phyloP scores from a whole-genome alignment of 495 filamentous ascomycete species.

The Penicillium steckii region DNA sequence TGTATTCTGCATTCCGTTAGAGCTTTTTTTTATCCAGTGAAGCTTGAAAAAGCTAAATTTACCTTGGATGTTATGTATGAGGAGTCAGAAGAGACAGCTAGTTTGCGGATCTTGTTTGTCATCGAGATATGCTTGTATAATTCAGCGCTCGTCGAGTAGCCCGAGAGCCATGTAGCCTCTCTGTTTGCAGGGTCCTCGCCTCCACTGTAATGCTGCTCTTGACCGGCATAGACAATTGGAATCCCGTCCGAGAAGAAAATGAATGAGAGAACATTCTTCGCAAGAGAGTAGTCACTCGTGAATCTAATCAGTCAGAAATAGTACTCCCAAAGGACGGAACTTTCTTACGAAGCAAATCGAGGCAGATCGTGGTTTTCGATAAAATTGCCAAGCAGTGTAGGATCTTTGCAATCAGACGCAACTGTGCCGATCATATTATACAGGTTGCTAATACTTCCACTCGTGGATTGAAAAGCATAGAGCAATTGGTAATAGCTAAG shows the following conservation, averaged over 20 bases:
- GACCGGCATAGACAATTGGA: constrained; percentile 66
- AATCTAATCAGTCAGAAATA: constrained; percentile 30
- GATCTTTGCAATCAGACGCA: constrained; percentile 54
- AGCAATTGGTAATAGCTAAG: constrained; percentile 55
- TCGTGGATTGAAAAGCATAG: constrained; percentile 58
- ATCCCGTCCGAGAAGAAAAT: constrained; percentile 68
- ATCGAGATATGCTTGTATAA: constrained; percentile 60
- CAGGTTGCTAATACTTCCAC: constrained; percentile 56
- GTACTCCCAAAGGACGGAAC: neutral
- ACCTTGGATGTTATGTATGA: constrained; percentile 49
- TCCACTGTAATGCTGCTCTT: constrained; percentile 73
- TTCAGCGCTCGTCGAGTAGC: constrained; percentile 56
- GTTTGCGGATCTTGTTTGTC: constrained; percentile 60
- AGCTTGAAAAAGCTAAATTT: neutral
- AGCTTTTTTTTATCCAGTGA: too few species aligned
- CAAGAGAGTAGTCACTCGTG: constrained; percentile 47
- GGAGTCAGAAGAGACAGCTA: constrained; percentile 47
- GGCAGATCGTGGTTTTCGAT: constrained; percentile 78
- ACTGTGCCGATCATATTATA: constrained; percentile 59
- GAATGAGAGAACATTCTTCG: constrained; percentile 70
- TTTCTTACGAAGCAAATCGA: constrained; percentile 56
- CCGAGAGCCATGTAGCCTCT: constrained; percentile 72
- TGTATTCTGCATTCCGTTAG: constrained; percentile 14
- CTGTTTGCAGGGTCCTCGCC: constrained; percentile 65
- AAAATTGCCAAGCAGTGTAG: constrained; percentile 69